Percentiles rank a stretch among this genome's conserved stretches.
Conservation (phyloP, 2,329 filamentous ascomycete species). For the Fusarium tuaranense region DNA sequence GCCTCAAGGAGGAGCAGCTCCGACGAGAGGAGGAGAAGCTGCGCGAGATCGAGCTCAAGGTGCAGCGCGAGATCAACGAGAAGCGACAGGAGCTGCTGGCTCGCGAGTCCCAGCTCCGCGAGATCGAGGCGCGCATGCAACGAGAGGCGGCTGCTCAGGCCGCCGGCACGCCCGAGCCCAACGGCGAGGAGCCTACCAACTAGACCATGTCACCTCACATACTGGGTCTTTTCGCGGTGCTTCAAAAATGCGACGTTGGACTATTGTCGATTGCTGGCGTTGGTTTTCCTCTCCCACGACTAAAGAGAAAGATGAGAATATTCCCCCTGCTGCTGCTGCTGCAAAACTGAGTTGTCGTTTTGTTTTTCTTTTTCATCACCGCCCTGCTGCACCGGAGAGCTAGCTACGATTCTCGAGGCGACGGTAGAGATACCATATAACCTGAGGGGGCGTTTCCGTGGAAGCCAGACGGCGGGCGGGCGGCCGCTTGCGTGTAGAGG, state of each 20-base stretch:
- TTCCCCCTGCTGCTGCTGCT: slow-evolving; percentile 52
- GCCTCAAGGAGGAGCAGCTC: slow-evolving; percentile 99
- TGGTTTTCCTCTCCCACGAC: slow-evolving; percentile 57
- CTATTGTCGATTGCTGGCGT: slow-evolving; percentile 62
- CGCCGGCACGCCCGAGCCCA: slow-evolving; percentile 60
- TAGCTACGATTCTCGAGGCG: slow-evolving; percentile 46
- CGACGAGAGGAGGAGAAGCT: slow-evolving; percentile 99
- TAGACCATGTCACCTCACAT: slow-evolving; percentile 50
- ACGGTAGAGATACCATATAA: slow-evolving; percentile 43
- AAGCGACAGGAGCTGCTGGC: slow-evolving; percentile 98
- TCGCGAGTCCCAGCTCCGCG: slow-evolving; percentile 97
- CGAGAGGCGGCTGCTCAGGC: slow-evolving; percentile 76
- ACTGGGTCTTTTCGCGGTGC: slow-evolving; percentile 48
- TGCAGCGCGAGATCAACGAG: slow-evolving; percentile 99
- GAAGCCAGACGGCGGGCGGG: slow-evolving; percentile 27
- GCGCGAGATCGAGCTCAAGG: slow-evolving; percentile 99
- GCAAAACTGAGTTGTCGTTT: slow-evolving; percentile 52
- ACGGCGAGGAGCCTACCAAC: slow-evolving; percentile 64
- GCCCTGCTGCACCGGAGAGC: slow-evolving; percentile 43
- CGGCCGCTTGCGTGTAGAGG: slow-evolving; percentile 31
- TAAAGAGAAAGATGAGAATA: slow-evolving; percentile 58
- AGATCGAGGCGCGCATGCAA: slow-evolving; percentile 98
- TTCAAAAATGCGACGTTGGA: slow-evolving; percentile 56
- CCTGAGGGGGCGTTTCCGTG: slow-evolving; percentile 16
- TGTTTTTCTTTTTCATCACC: slow-evolving; percentile 49